A percentile compares a stretch with the other conserved stretches of the same genome.
Conservation (phyloP, 2,329 filamentous ascomycete species). For the Fusarium buxicola region DNA sequence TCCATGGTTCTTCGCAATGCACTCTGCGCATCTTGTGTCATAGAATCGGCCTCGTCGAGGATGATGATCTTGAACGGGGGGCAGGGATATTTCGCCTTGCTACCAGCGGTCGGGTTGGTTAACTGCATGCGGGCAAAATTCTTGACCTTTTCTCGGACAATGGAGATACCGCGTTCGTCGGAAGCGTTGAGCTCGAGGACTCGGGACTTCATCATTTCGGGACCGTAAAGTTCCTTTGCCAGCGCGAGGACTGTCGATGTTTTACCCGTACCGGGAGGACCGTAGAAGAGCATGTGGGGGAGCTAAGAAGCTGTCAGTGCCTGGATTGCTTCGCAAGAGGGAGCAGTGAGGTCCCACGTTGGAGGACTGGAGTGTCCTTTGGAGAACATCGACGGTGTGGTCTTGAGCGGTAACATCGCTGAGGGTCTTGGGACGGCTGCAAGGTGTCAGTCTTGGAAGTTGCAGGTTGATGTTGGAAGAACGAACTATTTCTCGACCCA, state of each 20-base stretch:
- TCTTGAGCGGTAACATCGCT: constrained; percentile 97
- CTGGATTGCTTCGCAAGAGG: background rate
- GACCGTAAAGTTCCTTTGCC: constrained; percentile 96
- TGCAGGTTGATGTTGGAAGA: background rate
- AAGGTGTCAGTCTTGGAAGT: constrained; percentile 12
- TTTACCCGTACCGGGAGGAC: constrained; percentile 96
- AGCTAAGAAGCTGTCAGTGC: constrained; percentile 60
- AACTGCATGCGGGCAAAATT: constrained; percentile 97
- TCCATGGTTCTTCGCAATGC: constrained; percentile 97
- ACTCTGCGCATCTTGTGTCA: constrained; percentile 98
- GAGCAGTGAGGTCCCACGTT: constrained; percentile 69
- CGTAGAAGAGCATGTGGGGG: constrained; percentile 99
- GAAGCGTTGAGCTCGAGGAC: constrained; percentile 99
- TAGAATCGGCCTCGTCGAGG: constrained; percentile 96
- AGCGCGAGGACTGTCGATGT: constrained; percentile 97
- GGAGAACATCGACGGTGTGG: constrained; percentile 92
- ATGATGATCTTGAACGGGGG: constrained; percentile 99
- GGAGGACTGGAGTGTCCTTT: constrained; percentile 91
- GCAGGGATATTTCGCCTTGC: constrained; percentile 83
- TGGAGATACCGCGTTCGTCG: constrained; percentile 96
- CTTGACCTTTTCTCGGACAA: constrained; percentile 98
- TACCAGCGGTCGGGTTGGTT: constrained; percentile 79
- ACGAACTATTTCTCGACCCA: constrained; percentile 99
- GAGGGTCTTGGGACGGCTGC: constrained; percentile 90
- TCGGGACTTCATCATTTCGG: constrained; percentile 89